Conservation (phyloP, 2,329 filamentous ascomycete genomes). For the Alternaria brassicae region DNA sequence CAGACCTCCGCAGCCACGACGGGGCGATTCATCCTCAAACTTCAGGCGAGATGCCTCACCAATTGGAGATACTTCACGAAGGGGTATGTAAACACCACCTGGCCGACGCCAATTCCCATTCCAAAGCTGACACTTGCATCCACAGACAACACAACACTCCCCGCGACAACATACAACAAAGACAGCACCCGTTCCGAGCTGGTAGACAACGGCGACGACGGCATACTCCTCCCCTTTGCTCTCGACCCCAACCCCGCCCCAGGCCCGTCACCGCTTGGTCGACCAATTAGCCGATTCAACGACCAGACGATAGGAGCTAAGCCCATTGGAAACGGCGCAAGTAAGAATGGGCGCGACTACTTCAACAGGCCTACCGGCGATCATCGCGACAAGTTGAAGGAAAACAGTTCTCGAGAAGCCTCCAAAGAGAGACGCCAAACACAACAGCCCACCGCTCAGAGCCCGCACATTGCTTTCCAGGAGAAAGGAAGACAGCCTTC, state of each 20-base stretch:
- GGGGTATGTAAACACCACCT: conserved; percentile 37
- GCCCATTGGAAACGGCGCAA: conserved; percentile 30
- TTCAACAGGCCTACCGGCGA: conserved; percentile 50
- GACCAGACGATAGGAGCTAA: conserved; percentile 30
- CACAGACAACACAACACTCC: conserved; percentile 70
- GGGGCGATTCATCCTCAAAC: conserved; percentile 47
- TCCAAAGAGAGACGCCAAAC: conserved; percentile 52
- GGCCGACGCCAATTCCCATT: neutral
- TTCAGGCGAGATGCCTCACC: conserved; percentile 51
- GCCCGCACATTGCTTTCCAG: conserved; percentile 91
- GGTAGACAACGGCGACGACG: conserved; percentile 67
- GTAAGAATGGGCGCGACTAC: conserved; percentile 52
- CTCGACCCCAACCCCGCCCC: conserved; percentile 58
- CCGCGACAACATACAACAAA: conserved; percentile 74
- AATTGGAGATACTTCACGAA: conserved; percentile 40
- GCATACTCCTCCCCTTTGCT: conserved; percentile 59
- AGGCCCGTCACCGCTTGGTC: conserved; percentile 49
- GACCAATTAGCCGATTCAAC: conserved; percentile 41
- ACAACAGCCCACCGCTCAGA: conserved; percentile 59
- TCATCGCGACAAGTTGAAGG: conserved; percentile 53
- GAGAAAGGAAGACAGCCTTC: conserved; percentile 76
- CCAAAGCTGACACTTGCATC: conserved; percentile 20
- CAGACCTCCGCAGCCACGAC: conserved; percentile 44
- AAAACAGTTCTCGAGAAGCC: conserved; percentile 54
- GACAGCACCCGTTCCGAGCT: conserved; percentile 76